Percentiles rank a stretch among this genome's conserved stretches.
These are phyloP conservation scores for Misopates orontium DNA, from an alignment of 257 asterid genomes.

Conservation along the genomic window DNA sequence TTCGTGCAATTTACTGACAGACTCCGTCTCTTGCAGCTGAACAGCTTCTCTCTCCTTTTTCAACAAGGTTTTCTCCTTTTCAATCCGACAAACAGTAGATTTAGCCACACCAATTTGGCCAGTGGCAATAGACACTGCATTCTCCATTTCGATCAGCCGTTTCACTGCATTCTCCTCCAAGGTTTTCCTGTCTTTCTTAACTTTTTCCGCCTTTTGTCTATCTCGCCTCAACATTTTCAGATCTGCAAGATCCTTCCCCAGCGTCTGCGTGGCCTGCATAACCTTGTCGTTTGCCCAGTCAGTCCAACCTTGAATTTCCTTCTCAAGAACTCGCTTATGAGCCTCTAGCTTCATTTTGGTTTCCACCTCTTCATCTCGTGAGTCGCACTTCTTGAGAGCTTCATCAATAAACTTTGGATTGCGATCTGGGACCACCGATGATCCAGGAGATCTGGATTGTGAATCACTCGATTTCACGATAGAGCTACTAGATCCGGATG, in stretches of 20 bases:
- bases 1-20: slow-evolving; percentile 42
- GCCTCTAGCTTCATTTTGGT: slow-evolving; percentile 42
- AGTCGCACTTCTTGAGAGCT: slow-evolving; percentile 39
- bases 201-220: slow-evolving; percentile 51
- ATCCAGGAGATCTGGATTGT: too few relatives aligned
- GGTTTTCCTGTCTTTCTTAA: too few relatives aligned
- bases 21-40: slow-evolving; percentile 27
- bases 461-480: too few relatives aligned
- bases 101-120: slow-evolving; percentile 47
- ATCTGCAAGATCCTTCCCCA: slow-evolving; percentile 17
- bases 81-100: slow-evolving; percentile 39
- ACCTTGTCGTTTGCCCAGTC: slow-evolving; percentile 50
- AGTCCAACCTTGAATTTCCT: slow-evolving; percentile 55
- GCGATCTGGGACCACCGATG: not conserved
- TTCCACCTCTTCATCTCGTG: slow-evolving; percentile 53
- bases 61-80: slow-evolving; percentile 44
- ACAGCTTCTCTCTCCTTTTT: slow-evolving; percentile 50
- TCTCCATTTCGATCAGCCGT: slow-evolving; percentile 67
- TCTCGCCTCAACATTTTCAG: slow-evolving; percentile 66
- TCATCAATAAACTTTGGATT: slow-evolving; percentile 24
- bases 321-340: slow-evolving; percentile 41
- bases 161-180: slow-evolving; percentile 43
- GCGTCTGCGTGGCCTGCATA: slow-evolving; percentile 63
- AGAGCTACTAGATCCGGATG: too few relatives aligned
- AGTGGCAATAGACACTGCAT: slow-evolving; percentile 48